Conservation (phyloP, 1,284 basidiomycete species). For the Pascua guehoae region DNA sequence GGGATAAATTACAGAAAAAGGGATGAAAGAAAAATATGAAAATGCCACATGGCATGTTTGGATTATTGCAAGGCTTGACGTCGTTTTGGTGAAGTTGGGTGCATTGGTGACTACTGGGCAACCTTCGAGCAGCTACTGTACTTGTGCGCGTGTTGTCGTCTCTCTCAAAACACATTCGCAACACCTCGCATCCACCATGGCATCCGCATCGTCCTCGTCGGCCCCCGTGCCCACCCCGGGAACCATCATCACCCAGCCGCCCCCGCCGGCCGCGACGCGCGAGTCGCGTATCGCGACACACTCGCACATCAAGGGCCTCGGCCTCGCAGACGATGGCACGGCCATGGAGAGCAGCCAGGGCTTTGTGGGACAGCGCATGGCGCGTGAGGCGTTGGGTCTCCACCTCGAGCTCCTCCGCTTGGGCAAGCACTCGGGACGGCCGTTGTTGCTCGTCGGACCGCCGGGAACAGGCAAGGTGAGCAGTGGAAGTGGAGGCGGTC, state of each 20-base stretch:
- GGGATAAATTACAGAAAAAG: slow-evolving; percentile 20
- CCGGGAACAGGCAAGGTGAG: slow-evolving; percentile 49
- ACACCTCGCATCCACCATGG: background rate
- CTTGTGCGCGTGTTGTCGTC: too few species aligned
- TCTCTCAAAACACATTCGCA: too few species aligned
- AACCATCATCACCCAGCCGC: slow-evolving; percentile 43
- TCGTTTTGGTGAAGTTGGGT: too few species aligned
- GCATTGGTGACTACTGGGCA: too few species aligned
- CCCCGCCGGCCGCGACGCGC: slow-evolving; percentile 44
- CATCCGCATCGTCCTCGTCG: slow-evolving; percentile 2
- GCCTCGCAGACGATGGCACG: slow-evolving; percentile 77
- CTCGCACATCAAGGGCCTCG: slow-evolving; percentile 72
- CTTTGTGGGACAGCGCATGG: slow-evolving; percentile 84
- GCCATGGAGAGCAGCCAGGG: slow-evolving; percentile 73
- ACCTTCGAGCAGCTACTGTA: too few species aligned
- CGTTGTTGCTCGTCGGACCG: slow-evolving; percentile 47
- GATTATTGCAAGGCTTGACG: too few species aligned
- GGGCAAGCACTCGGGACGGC: slow-evolving; percentile 46
- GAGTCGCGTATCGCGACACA: slow-evolving; percentile 49
- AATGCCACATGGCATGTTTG: background rate
- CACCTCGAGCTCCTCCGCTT: slow-evolving; percentile 43
- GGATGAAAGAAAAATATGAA: slow-evolving; percentile 2
- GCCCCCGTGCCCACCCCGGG: slow-evolving; percentile 13
- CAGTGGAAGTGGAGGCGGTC: background rate
- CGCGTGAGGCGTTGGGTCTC: slow-evolving; percentile 67